Evolutionary conservation across 768 basidiomycete genomes (phyloP), one percentile per base, ranked within the genome.

Genomic region (Leccinellum rugosiceps): DNA sequence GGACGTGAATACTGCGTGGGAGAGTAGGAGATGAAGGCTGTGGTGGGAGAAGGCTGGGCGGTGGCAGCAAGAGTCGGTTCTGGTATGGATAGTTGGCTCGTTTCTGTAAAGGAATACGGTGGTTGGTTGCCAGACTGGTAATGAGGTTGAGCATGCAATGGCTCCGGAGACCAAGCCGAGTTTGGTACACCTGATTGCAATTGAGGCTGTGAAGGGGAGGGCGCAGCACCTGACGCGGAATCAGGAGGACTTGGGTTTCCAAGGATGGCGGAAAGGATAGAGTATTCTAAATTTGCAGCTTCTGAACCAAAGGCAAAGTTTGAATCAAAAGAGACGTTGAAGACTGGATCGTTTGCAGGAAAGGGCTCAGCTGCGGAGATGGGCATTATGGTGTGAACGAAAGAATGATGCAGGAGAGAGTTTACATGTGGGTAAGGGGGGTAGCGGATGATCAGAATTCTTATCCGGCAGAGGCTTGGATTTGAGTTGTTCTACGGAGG

Each of bases 211-310:
- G 67, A 66, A 6, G 70, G 72, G 1, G 72, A 73, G 1, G 70
- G 70, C 0, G 68, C 65, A 7, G 63, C 14, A 3, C 48, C 55
- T 3, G 69, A 65, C 0, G 67, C 69, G 2, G 71, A 72, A 38
- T 74, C 73, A 8, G 74, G 70, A 4, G 74, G 83, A 68, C 85
- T 87, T 32, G 86, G 82, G 63, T 85, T 90, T 38, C 91, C 93
- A 50, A 98, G 81, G 68, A 98, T 95, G 23, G 89, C 85, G 48
- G 91, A 92, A 6, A 98, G 83, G 63, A 97, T 96, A 49, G 92
- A 92, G 73, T 97, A 98, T 69, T 98, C 96, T 59, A 93, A 78
- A 69, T 94, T 94, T 23, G 93, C 94, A 9, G 91, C 92, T 70
- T 94, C 91, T 46, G 92, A 93, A 51, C 87, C 90, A 72, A 94